Evolutionary conservation across 768 basidiomycete genomes (phyloP).

Genomic region (Leccinum uliginosum): DNA sequence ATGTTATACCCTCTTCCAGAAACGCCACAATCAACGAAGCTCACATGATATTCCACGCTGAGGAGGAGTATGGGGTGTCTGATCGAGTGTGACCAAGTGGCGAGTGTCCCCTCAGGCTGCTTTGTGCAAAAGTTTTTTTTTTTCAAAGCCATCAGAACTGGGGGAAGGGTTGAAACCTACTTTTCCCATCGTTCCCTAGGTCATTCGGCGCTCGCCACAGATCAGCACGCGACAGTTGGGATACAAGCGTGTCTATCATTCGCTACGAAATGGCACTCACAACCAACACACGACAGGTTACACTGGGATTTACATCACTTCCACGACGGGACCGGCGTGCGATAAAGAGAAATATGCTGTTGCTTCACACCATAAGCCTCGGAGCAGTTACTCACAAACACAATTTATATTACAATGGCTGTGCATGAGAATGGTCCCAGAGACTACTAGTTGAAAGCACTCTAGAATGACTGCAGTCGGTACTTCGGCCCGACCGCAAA

Average conservation of each 20-base stretch:
- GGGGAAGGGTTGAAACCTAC: not conserved
- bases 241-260: not conserved
- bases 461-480: not conserved
- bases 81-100: not conserved
- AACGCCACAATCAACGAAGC: not conserved
- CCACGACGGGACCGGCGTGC: not conserved
- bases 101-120: not conserved
- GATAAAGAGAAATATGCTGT: not conserved
- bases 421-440: not conserved
- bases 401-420: not conserved
- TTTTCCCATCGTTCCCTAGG: conserved; percentile 1
- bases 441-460: not conserved
- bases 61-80: not conserved
- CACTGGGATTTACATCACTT: not conserved
- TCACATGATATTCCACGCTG: not conserved
- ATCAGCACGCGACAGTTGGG: not conserved
- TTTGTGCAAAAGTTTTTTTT: not conserved
- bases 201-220: not conserved
- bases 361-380: not conserved
- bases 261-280: not conserved
- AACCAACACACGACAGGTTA: not conserved
- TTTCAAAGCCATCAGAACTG: not conserved
- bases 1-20: not conserved
- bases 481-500: not conserved
- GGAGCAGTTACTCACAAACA: too few species aligned